A percentile compares a stretch with the other conserved stretches of the same genome.
Conservation (phyloP, 495 filamentous ascomycete species). For the Hyaloscypha bicolor region DNA sequence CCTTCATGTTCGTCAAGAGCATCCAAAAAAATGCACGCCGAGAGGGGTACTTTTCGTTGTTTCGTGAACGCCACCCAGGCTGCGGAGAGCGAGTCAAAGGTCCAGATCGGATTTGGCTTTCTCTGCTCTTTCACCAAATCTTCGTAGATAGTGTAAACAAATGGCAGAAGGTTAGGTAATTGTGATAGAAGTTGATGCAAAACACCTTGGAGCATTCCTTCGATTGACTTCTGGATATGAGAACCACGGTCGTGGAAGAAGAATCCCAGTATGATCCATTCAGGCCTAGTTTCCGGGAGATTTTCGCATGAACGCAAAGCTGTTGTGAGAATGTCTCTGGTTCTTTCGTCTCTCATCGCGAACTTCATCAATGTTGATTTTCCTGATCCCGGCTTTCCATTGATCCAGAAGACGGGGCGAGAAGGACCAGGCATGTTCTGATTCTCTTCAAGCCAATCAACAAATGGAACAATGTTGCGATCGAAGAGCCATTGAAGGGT, state of each 20-base stretch:
- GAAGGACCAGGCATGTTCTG: neutral
- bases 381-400: too few species aligned
- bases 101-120: neutral
- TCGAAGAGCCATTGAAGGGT: neutral
- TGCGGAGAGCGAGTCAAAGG: neutral
- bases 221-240: constrained; percentile 1
- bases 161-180: neutral
- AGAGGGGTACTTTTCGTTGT: neutral
- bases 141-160: neutral
- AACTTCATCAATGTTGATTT: neutral
- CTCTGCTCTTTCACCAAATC: neutral
- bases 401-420: neutral
- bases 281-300: too few species aligned
- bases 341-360: neutral
- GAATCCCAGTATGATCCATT: neutral
- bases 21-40: neutral
- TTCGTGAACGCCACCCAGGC: neutral
- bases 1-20: constrained; percentile 8
- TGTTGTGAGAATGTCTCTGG: neutral
- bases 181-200: neutral
- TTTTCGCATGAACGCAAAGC: neutral
- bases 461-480: neutral
- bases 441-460: neutral
- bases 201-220: neutral
- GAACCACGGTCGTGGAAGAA: constrained; percentile 5